Conservation (phyloP, 2,329 filamentous ascomycete genomes). For the Fusarium caatingaense region DNA sequence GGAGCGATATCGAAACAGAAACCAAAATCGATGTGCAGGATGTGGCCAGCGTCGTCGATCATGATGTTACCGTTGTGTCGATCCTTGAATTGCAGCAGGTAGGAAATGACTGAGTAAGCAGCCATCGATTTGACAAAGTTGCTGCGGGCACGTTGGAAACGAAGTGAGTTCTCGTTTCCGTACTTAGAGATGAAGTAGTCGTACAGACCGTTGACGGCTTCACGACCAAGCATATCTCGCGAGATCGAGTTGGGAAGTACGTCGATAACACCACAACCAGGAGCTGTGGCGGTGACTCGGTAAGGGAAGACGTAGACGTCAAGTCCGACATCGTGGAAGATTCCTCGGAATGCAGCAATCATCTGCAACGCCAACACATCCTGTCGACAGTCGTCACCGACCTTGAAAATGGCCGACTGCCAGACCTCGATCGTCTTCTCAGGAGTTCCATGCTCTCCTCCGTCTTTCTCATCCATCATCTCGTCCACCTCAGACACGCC, state of each 20-base stretch:
- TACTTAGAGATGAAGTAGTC: constrained; percentile 99
- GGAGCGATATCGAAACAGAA: constrained; percentile 99
- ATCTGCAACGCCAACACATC: constrained; percentile 97
- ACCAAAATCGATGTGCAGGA: constrained; percentile 98
- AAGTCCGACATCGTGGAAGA: constrained; percentile 93
- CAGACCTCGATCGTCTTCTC: constrained; percentile 86
- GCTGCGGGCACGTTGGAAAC: constrained; percentile 92
- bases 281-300: constrained; percentile 95
- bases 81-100: constrained; percentile 98
- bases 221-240: constrained; percentile 96
- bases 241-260: constrained; percentile 98
- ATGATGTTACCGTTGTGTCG: constrained; percentile 99
- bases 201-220: constrained; percentile 97
- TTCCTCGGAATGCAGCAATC: constrained; percentile 96
- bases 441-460: constrained; percentile 48
- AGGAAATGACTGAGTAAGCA: constrained; percentile 96
- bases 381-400: constrained; percentile 97
- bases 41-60: constrained; percentile 97
- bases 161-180: constrained; percentile 92
- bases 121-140: constrained; percentile 99
- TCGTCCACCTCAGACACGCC: constrained; percentile 64
- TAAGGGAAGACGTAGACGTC: constrained; percentile 98
- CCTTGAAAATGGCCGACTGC: constrained; percentile 99
- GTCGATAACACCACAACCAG: constrained; percentile 97
- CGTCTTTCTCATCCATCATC: constrained; percentile 61